phyloP scores from a whole-genome alignment of 495 filamentous ascomycete species.

The Aspergillus steynii region DNA sequence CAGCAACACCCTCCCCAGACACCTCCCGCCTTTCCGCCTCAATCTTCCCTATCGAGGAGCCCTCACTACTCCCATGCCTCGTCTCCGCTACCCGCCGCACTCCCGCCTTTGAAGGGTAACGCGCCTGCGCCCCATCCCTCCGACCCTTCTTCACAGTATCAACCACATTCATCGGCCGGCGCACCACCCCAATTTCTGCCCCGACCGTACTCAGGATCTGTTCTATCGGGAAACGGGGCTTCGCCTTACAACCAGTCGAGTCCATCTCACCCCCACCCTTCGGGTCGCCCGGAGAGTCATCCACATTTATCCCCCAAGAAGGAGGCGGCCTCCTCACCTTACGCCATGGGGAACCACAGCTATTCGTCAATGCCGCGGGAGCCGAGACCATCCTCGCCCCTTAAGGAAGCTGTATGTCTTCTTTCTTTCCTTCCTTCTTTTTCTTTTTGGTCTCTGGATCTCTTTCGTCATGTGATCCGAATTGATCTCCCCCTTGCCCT shows the following conservation, averaged over 20 bases:
- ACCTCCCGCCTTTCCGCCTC: slow-evolving; percentile 53
- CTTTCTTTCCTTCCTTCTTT: not conserved
- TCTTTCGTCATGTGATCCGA: not conserved
- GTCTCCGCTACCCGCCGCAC: slow-evolving; percentile 50
- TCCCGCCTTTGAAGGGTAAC: slow-evolving; percentile 54
- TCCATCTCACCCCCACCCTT: slow-evolving; percentile 49
- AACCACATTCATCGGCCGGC: slow-evolving; percentile 35
- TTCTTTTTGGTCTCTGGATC: not conserved
- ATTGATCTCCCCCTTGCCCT: not conserved
- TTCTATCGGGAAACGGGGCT: slow-evolving; percentile 38
- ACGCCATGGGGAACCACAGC: slow-evolving; percentile 34
- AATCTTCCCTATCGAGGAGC: slow-evolving; percentile 49
- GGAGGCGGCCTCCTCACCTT: slow-evolving; percentile 37
- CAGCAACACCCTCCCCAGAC: slow-evolving; percentile 53
- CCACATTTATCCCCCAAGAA: slow-evolving; percentile 47
- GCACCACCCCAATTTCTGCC: slow-evolving; percentile 34
- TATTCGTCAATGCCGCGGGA: slow-evolving; percentile 32
- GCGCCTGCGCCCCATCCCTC: slow-evolving; percentile 45
- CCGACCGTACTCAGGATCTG: slow-evolving; percentile 46
- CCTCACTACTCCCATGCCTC: slow-evolving; percentile 53
- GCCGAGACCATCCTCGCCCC: slow-evolving; percentile 34
- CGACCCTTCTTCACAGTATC: slow-evolving; percentile 47
- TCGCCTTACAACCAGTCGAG: slow-evolving; percentile 41
- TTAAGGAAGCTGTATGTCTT: slow-evolving; percentile 41
- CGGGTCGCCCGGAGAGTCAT: slow-evolving; percentile 42